A percentile compares a stretch with the other conserved stretches of the same genome.
These are phyloP conservation scores for Aegilops bicornis DNA, from an alignment of 176 grass and related monocot genomes.

Conservation along the genomic window DNA sequence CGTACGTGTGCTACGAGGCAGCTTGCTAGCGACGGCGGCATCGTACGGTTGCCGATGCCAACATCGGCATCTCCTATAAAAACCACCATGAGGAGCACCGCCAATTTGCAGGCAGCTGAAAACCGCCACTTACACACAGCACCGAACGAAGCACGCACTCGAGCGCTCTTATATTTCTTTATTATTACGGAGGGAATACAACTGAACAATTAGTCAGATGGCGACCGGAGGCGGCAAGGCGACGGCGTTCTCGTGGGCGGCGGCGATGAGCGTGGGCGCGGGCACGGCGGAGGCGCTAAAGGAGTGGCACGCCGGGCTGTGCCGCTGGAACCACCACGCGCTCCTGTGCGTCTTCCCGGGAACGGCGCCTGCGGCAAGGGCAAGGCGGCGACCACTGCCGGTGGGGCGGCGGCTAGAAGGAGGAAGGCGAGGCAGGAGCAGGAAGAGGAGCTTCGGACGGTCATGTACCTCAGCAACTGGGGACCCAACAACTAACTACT, in stretches of 20 bases:
- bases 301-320: slow-evolving; percentile 45
- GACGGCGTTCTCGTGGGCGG: slow-evolving; percentile 32
- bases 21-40: not conserved
- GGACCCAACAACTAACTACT: slow-evolving; percentile 58
- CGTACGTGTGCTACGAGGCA: not conserved
- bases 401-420: not conserved
- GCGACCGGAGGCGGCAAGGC: slow-evolving; percentile 18
- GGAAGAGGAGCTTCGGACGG: slow-evolving; percentile 56
- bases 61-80: slow-evolving; percentile 17
- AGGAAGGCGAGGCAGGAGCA: slow-evolving; percentile 30
- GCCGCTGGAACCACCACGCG: slow-evolving; percentile 57
- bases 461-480: slow-evolving; percentile 69
- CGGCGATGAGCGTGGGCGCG: slow-evolving; percentile 42
- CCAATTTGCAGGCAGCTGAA: not conserved
- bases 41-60: not conserved
- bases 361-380: not conserved
- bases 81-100: not conserved
- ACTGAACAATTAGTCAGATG: not conserved
- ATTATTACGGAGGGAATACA: too few relatives aligned
- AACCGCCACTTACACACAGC: not conserved
- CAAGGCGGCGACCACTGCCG: not conserved
- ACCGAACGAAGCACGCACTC: not conserved
- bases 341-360: too few relatives aligned
- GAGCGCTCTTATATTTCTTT: too few relatives aligned
- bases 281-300: slow-evolving; percentile 52